These are phyloP conservation scores for Curvularia sp. DNA, from an alignment of 2,329 filamentous ascomycete genomes.

Conservation along the genomic window DNA sequence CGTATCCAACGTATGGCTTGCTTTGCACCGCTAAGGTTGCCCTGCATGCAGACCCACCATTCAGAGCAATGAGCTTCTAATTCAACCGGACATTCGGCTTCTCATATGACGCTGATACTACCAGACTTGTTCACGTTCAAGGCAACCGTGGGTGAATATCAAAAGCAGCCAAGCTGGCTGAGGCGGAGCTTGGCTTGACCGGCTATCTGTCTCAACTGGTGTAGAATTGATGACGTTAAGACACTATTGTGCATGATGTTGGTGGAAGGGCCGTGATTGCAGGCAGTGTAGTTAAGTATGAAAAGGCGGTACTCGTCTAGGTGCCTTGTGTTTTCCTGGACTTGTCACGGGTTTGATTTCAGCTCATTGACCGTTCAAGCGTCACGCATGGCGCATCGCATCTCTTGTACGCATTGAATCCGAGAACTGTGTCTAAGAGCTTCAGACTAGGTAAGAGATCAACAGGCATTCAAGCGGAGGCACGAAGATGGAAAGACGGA, in stretches of 20 bases:
- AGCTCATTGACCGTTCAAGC: slow-evolving; percentile 1
- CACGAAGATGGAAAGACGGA: slow-evolving; percentile 12
- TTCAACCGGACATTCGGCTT: slow-evolving; percentile 10
- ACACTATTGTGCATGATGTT: slow-evolving; percentile 1
- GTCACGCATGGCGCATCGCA: neutral
- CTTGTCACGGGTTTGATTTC: neutral
- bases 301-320: neutral
- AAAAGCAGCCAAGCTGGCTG: slow-evolving; percentile 12
- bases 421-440: neutral
- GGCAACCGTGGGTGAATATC: slow-evolving; percentile 24
- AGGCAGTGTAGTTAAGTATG: slow-evolving; percentile 8
- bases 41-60: slow-evolving; percentile 14
- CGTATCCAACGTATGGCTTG: neutral
- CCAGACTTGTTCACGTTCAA: slow-evolving; percentile 7
- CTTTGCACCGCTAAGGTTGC: slow-evolving; percentile 5
- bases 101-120: slow-evolving; percentile 11
- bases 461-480: slow-evolving; percentile 1
- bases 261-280: neutral
- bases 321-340: neutral
- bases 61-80: slow-evolving; percentile 7
- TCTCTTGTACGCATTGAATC: neutral
- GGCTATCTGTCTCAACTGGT: slow-evolving; percentile 20
- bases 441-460: neutral
- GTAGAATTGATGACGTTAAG: slow-evolving; percentile 20
- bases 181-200: slow-evolving; percentile 15